These are phyloP conservation scores for Centella asiatica DNA, from an alignment of 129 eudicot genomes.

Conservation along the genomic window DNA sequence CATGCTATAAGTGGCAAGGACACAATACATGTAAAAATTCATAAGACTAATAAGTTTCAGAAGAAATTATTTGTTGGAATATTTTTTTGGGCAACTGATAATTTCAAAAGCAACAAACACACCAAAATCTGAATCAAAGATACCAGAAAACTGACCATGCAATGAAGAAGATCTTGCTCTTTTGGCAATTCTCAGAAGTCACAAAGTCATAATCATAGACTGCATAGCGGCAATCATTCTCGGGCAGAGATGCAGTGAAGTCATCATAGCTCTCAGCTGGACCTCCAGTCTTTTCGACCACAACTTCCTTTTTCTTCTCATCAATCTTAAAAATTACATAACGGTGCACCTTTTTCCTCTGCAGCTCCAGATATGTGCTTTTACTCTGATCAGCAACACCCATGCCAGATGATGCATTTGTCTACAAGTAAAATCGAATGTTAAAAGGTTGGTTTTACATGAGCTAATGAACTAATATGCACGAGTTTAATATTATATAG, in stretches of 20 bases:
- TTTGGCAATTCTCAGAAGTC: constrained; percentile 54
- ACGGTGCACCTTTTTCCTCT: constrained; percentile 50
- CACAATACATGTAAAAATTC: too few species aligned
- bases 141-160: constrained; percentile 38
- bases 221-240: constrained; percentile 55
- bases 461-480: neutral
- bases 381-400: constrained; percentile 46
- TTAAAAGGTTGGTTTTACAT: neutral
- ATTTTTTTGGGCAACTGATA: neutral
- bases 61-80: neutral
- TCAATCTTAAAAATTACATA: constrained; percentile 49
- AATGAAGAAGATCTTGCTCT: too few species aligned
- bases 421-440: constrained; percentile 16
- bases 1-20: too few species aligned
- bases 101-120: neutral
- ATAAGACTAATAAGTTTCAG: neutral
- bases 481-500: neutral
- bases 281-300: constrained; percentile 46
- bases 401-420: constrained; percentile 45
- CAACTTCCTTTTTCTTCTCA: constrained; percentile 46
- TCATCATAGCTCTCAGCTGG: constrained; percentile 48
- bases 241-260: constrained; percentile 46
- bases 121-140: neutral
- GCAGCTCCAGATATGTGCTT: constrained; percentile 34
- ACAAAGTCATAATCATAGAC: constrained; percentile 52